Evolutionary conservation across 1,284 basidiomycete species (phyloP).

Genomic region (Xerocomus nothofagi): DNA sequence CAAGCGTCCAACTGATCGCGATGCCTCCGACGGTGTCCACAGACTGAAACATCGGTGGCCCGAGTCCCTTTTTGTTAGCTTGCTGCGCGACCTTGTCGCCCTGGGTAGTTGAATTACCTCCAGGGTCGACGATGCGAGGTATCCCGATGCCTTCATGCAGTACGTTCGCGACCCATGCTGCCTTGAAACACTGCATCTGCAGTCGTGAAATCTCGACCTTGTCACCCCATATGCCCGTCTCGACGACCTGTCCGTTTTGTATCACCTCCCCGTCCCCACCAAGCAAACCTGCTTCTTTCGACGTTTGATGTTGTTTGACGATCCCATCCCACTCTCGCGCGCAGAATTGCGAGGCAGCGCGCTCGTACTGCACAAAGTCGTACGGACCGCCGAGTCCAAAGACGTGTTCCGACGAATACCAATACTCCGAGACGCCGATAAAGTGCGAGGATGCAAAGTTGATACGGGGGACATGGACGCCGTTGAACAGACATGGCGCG

Average conservation of each 20-base stretch:
- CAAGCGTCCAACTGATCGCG: slow-evolving; percentile 96
- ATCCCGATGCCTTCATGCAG: slow-evolving; percentile 96
- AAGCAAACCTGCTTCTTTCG: slow-evolving; percentile 45
- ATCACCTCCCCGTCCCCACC: slow-evolving; percentile 59
- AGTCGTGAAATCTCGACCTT: slow-evolving; percentile 81
- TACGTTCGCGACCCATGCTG: slow-evolving; percentile 96
- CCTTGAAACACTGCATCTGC: slow-evolving; percentile 99
- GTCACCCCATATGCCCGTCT: slow-evolving; percentile 67
- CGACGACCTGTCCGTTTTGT: slow-evolving; percentile 57
- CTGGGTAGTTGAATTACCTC: slow-evolving; percentile 66
- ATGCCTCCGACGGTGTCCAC: slow-evolving; percentile 90
- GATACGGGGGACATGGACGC: slow-evolving; percentile 90
- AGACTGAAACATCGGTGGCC: slow-evolving; percentile 82
- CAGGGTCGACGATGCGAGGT: slow-evolving; percentile 86
- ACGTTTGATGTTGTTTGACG: slow-evolving; percentile 63
- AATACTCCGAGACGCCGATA: slow-evolving; percentile 98
- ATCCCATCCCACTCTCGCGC: slow-evolving; percentile 78
- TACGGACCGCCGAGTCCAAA: slow-evolving; percentile 94
- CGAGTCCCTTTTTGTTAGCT: slow-evolving; percentile 80
- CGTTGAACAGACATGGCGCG: slow-evolving; percentile 93
- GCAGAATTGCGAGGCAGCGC: slow-evolving; percentile 88
- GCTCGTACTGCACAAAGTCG: slow-evolving; percentile 95
- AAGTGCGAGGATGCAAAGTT: slow-evolving; percentile 92
- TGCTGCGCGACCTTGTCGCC: slow-evolving; percentile 70
- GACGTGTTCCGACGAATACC: slow-evolving; percentile 98